Conservation (phyloP, 441 rosid genomes). For the Syzygium syzygioides region DNA sequence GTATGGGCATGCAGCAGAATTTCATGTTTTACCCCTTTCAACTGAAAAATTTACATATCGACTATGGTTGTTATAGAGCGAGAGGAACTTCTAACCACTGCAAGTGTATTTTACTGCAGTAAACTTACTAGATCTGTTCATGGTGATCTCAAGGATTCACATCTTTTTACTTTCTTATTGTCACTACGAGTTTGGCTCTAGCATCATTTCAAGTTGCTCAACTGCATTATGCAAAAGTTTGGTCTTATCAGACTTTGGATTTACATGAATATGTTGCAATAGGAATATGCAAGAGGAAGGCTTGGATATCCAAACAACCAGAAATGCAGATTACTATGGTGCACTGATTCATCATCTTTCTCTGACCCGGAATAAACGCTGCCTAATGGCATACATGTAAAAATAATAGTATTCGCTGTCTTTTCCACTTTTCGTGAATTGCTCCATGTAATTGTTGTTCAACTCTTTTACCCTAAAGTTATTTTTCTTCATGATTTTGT, state of each 20-base stretch:
- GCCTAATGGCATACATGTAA: constrained; percentile 87
- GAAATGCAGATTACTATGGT: constrained; percentile 86
- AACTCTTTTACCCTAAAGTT: background rate
- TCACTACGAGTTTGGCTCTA: background rate
- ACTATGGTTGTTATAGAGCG: background rate
- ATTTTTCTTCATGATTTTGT: constrained; percentile 1
- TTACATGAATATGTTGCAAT: background rate
- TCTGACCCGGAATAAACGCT: constrained; percentile 76
- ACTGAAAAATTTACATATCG: background rate
- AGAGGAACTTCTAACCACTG: background rate
- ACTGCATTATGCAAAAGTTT: background rate
- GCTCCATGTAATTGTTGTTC: background rate
- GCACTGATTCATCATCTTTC: constrained; percentile 84
- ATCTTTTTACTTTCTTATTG: background rate
- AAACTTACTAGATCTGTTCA: background rate
- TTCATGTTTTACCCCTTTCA: background rate
- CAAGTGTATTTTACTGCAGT: background rate
- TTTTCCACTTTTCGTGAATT: background rate
- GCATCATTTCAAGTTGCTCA: background rate
- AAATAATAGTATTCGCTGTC: constrained; percentile 4
- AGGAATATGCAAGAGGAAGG: constrained; percentile 91
- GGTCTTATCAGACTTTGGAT: background rate
- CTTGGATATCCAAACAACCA: constrained; percentile 64
- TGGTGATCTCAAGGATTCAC: background rate
- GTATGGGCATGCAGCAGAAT: background rate